phyloP scores from a whole-genome alignment of 2,329 filamentous ascomycete genomes.

The Sclerotinia borealis region DNA sequence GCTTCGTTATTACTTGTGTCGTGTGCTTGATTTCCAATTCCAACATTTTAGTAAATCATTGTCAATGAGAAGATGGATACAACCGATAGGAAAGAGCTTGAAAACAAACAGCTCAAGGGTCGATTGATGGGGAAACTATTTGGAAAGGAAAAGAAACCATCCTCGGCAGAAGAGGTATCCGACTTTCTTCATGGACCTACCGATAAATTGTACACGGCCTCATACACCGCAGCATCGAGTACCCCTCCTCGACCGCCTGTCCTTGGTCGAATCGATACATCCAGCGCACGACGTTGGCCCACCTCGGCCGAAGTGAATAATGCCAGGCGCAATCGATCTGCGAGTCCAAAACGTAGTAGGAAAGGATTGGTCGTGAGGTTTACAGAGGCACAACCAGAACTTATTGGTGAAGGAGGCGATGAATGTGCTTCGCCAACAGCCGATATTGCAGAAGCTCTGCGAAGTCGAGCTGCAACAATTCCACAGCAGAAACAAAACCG shows the following conservation, averaged over 20 bases:
- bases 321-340: slow-evolving; percentile 22
- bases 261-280: slow-evolving; percentile 39
- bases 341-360: slow-evolving; percentile 40
- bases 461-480: slow-evolving; percentile 33
- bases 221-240: slow-evolving; percentile 38
- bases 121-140: slow-evolving; percentile 53
- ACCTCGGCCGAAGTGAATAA: slow-evolving; percentile 38
- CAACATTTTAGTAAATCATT: neutral
- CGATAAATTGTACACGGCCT: slow-evolving; percentile 45
- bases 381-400: slow-evolving; percentile 61
- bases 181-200: slow-evolving; percentile 52
- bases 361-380: slow-evolving; percentile 74
- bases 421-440: slow-evolving; percentile 52
- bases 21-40: neutral
- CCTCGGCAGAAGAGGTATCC: slow-evolving; percentile 45
- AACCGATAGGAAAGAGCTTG: slow-evolving; percentile 23
- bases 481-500: slow-evolving; percentile 13
- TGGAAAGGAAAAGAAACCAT: slow-evolving; percentile 24
- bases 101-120: slow-evolving; percentile 17
- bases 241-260: slow-evolving; percentile 15
- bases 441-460: slow-evolving; percentile 57
- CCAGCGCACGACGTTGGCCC: slow-evolving; percentile 45
- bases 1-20: neutral
- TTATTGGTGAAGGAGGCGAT: slow-evolving; percentile 90
- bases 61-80: slow-evolving; percentile 10